A percentile compares a stretch with the other conserved stretches of the same genome.
Conservation (phyloP, 208 protist genomes). For the Crithidia mellificae region DNA sequence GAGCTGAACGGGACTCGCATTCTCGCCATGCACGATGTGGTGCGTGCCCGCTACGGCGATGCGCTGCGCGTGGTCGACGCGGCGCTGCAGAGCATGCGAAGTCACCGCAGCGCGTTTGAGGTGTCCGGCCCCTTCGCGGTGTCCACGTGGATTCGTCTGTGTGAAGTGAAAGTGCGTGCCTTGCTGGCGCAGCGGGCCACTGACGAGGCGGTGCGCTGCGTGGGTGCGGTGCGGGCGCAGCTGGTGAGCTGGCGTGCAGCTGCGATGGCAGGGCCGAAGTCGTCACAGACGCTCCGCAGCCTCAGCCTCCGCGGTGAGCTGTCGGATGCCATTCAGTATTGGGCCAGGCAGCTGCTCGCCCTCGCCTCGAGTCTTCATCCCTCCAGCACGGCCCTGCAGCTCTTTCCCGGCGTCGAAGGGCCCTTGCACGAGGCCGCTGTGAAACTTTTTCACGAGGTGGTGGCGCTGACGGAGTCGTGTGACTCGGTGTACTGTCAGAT, state of each 20-base stretch:
- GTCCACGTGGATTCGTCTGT: constrained; percentile 16
- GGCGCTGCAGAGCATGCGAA: constrained; percentile 12
- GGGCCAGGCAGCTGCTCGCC: constrained; percentile 6
- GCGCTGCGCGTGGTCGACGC: constrained; percentile 21
- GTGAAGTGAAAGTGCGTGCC: constrained; percentile 9
- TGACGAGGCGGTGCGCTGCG: constrained; percentile 18
- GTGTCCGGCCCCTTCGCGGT: neutral
- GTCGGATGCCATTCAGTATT: constrained; percentile 10
- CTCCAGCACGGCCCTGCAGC: neutral
- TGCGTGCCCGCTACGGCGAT: constrained; percentile 15
- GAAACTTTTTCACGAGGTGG: constrained; percentile 18
- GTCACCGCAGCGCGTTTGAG: constrained; percentile 17
- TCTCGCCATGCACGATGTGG: constrained; percentile 8
- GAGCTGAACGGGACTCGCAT: constrained; percentile 17
- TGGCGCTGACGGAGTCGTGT: constrained; percentile 8
- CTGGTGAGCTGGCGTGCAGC: constrained; percentile 14
- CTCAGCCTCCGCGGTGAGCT: constrained; percentile 18
- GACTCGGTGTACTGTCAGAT: constrained; percentile 10
- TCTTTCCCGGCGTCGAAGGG: neutral
- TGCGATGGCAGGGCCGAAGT: neutral
- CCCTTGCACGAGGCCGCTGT: neutral
- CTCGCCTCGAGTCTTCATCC: neutral
- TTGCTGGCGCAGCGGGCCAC: constrained; percentile 4
- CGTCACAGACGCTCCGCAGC: constrained; percentile 1
- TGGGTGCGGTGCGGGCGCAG: constrained; percentile 11